Percentiles rank a stretch among this genome's conserved stretches.
Evolutionary conservation across 2,329 filamentous ascomycete species (phyloP).

Genomic region (Colletotrichum ledebouriae): DNA sequence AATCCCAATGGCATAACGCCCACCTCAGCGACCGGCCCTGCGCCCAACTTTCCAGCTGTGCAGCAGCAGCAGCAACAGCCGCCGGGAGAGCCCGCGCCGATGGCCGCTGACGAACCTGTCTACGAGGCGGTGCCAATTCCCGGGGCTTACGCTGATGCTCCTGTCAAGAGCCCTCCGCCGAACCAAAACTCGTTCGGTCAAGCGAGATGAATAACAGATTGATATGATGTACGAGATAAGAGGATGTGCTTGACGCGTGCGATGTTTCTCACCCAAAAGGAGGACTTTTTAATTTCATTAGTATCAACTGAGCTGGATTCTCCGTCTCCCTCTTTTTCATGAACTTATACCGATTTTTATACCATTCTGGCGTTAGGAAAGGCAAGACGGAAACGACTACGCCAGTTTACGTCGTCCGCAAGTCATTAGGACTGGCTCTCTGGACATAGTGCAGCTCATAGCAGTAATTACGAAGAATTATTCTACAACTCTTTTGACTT

Average conservation of each 20-base stretch:
- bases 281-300: conserved; percentile 28
- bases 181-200: conserved; percentile 59
- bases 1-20: conserved; percentile 73
- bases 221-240: conserved; percentile 28
- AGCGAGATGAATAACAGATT: conserved; percentile 45
- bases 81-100: conserved; percentile 73
- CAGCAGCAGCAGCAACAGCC: conserved; percentile 54
- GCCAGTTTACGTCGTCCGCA: conserved; percentile 14
- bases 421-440: conserved; percentile 17
- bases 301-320: conserved; percentile 39
- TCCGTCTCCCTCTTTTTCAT: conserved; percentile 15
- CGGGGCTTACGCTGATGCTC: conserved; percentile 78
- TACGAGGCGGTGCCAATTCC: conserved; percentile 93
- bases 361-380: conserved; percentile 44
- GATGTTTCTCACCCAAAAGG: conserved; percentile 24
- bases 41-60: conserved; percentile 51
- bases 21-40: conserved; percentile 55
- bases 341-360: conserved; percentile 34
- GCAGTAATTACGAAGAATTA: conserved; percentile 33
- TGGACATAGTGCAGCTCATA: conserved; percentile 25
- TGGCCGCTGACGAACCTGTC: conserved; percentile 83
- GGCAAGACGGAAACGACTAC: conserved; percentile 33
- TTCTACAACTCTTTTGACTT: conserved; percentile 28
- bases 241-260: conserved; percentile 9
- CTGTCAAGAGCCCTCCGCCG: conserved; percentile 65